phyloP scores from a whole-genome alignment of 1,139 yeast genomes.

The Kodamaea suecica region DNA sequence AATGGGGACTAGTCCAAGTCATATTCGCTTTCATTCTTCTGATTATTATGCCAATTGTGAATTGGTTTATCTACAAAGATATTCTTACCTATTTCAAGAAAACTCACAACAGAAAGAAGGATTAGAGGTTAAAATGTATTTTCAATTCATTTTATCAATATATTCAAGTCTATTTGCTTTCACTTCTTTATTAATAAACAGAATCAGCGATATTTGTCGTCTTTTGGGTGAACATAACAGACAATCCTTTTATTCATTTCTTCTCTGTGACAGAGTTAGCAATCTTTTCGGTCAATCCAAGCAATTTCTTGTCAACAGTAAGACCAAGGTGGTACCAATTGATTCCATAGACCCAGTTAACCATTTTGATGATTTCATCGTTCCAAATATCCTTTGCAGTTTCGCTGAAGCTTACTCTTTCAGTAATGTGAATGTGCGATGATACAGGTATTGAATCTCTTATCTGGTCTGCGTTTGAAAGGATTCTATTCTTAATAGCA shows the following conservation, averaged over 20 bases:
- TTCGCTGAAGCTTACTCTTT: slow-evolving; percentile 43
- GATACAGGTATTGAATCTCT: slow-evolving; percentile 38
- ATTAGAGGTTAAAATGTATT: too few relatives aligned
- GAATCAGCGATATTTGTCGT: too few relatives aligned
- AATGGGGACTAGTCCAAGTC: slow-evolving; percentile 54
- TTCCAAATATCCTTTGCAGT: slow-evolving; percentile 83
- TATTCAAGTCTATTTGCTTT: too few relatives aligned
- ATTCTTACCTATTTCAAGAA: slow-evolving; percentile 45
- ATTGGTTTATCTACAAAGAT: slow-evolving; percentile 52
- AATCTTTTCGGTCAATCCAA: slow-evolving; percentile 31
- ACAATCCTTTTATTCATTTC: slow-evolving; percentile 11
- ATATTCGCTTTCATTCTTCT: slow-evolving; percentile 48
- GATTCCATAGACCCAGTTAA: slow-evolving; percentile 61
- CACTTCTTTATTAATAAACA: too few relatives aligned
- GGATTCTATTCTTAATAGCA: slow-evolving; percentile 49
- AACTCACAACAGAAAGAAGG: not conserved
- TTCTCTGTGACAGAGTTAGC: slow-evolving; percentile 23
- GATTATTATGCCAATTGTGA: slow-evolving; percentile 63
- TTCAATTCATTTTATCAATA: too few relatives aligned
- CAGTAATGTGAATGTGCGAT: slow-evolving; percentile 31
- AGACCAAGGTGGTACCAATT: slow-evolving; percentile 48
- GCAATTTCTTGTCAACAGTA: slow-evolving; percentile 34
- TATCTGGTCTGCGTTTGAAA: slow-evolving; percentile 36
- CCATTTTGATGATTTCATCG: slow-evolving; percentile 63
- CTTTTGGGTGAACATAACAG: not conserved